Percentiles rank a stretch among this genome's conserved stretches.
Evolutionary conservation across 2,329 filamentous ascomycete species (phyloP).

Genomic region (Ascochyta pisi): DNA sequence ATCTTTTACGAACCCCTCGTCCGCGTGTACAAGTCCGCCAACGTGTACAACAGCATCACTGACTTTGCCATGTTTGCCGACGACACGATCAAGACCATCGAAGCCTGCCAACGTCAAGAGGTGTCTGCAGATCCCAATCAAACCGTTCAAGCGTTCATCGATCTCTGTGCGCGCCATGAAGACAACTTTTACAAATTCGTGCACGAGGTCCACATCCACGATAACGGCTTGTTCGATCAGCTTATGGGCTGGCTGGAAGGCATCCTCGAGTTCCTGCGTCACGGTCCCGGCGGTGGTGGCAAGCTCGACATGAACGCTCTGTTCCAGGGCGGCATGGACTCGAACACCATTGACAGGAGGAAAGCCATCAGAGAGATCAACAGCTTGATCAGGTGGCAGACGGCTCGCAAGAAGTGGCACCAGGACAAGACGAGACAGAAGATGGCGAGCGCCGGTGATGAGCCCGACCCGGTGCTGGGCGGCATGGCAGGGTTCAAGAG

Average conservation of each 20-base stretch:
- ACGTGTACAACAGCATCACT: constrained; percentile 96
- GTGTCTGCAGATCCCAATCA: constrained; percentile 96
- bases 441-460: constrained; percentile 81
- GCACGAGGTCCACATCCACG: constrained; percentile 95
- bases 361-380: constrained; percentile 83
- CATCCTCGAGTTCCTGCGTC: constrained; percentile 89
- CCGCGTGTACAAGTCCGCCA: constrained; percentile 96
- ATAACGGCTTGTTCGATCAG: constrained; percentile 94
- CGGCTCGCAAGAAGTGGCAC: constrained; percentile 96
- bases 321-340: constrained; percentile 78
- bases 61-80: constrained; percentile 94
- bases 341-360: constrained; percentile 71
- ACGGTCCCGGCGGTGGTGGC: constrained; percentile 78
- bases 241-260: constrained; percentile 98
- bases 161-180: constrained; percentile 92
- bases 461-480: constrained; percentile 50
- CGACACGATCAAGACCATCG: constrained; percentile 84
- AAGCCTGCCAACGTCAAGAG: constrained; percentile 73
- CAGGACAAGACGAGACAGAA: constrained; percentile 97
- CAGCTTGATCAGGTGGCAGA: constrained; percentile 88
- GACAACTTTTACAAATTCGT: constrained; percentile 99
- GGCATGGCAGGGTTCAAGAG: constrained; percentile 68
- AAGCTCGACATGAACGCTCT: constrained; percentile 94
- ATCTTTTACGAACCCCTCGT: constrained; percentile 99
- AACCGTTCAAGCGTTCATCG: constrained; percentile 97